phyloP scores from a whole-genome alignment of 208 protist genomes.

The Borovskyia barvae region DNA sequence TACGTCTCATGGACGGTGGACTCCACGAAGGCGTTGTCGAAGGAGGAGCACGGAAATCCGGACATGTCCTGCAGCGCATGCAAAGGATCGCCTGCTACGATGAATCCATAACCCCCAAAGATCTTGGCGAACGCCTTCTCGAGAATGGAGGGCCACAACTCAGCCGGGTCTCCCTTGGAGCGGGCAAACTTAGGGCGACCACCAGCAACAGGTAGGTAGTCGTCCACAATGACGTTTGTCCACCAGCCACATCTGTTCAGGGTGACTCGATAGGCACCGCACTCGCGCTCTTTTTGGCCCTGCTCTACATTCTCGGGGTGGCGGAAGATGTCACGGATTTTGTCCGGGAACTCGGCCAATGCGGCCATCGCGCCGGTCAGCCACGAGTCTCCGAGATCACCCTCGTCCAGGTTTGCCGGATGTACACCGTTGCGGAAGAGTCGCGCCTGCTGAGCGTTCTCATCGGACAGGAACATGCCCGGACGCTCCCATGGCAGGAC shows the following conservation, averaged over 20 bases:
- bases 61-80: slow-evolving; percentile 79
- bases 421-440: slow-evolving; percentile 76
- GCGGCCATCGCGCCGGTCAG: slow-evolving; percentile 61
- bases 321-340: slow-evolving; percentile 63
- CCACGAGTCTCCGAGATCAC: slow-evolving; percentile 83
- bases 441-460: slow-evolving; percentile 61
- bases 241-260: slow-evolving; percentile 91
- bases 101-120: slow-evolving; percentile 76
- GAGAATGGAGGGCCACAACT: slow-evolving; percentile 80
- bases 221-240: slow-evolving; percentile 82
- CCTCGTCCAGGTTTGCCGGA: slow-evolving; percentile 76
- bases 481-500: slow-evolving; percentile 78
- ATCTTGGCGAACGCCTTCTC: slow-evolving; percentile 92
- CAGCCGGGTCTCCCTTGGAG: slow-evolving; percentile 51
- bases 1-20: slow-evolving; percentile 35
- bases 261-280: slow-evolving; percentile 68
- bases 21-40: slow-evolving; percentile 67
- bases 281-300: slow-evolving; percentile 52
- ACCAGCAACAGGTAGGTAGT: slow-evolving; percentile 74
- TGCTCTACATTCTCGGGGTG: slow-evolving; percentile 60
- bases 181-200: slow-evolving; percentile 65
- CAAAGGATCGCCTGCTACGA: slow-evolving; percentile 69
- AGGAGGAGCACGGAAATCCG: slow-evolving; percentile 67
- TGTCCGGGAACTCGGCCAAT: slow-evolving; percentile 66
- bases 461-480: slow-evolving; percentile 73